phyloP scores from a whole-genome alignment of 257 asterid species.

The Nicotiana paniculata region DNA sequence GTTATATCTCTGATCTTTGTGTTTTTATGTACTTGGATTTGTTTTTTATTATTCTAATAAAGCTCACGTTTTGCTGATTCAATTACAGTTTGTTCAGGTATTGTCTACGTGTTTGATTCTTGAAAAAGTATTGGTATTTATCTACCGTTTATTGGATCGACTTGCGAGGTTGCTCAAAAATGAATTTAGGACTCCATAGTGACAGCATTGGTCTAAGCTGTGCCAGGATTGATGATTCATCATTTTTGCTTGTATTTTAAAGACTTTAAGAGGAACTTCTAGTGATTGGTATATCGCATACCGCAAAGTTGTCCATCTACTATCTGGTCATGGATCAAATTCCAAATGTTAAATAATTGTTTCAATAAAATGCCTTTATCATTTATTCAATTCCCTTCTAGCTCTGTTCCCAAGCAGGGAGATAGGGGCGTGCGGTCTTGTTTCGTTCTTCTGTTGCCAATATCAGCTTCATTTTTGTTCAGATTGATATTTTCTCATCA shows the following conservation, averaged over 20 bases:
- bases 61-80: constrained; percentile 29
- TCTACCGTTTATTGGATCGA: constrained; percentile 12
- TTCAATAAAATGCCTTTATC: background rate
- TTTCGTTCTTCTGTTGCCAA: background rate
- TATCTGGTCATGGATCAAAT: background rate
- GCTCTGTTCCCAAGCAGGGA: background rate
- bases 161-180: constrained; percentile 8
- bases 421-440: background rate
- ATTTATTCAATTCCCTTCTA: background rate
- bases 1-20: background rate
- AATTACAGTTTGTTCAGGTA: constrained; percentile 26
- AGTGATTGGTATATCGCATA: background rate
- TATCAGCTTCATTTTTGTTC: background rate
- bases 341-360: background rate
- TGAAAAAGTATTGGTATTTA: constrained; percentile 19
- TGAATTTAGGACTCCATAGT: constrained; percentile 12
- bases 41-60: background rate
- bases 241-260: background rate
- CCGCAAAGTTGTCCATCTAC: background rate
- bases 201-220: constrained; percentile 13
- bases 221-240: background rate
- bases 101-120: constrained; percentile 21
- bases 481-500: constrained; percentile 2
- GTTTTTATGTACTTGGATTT: background rate
- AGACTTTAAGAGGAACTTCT: background rate